Conservation (phyloP, 164 flowering plant species). For the Dillenia suffruticosa region DNA sequence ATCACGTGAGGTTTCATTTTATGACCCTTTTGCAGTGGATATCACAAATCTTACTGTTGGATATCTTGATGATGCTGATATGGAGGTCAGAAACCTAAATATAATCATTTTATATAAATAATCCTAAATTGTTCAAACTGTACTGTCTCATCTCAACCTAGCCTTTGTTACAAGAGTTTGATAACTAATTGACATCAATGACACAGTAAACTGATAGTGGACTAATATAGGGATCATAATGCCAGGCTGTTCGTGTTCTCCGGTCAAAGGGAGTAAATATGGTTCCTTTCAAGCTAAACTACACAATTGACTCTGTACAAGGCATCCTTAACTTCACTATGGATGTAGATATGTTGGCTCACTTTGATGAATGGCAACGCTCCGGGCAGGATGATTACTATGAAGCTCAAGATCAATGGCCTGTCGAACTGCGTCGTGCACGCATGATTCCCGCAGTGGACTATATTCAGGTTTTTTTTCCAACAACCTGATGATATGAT, state of each 20-base stretch:
- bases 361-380: conserved; percentile 94
- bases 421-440: conserved; percentile 71
- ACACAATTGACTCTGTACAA: conserved; percentile 77
- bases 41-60: conserved; percentile 80
- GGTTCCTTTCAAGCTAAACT: conserved; percentile 73
- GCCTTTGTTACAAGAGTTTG: too few relatives aligned
- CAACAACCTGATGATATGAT: too few relatives aligned
- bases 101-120: not conserved
- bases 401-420: conserved; percentile 98
- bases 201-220: too few relatives aligned
- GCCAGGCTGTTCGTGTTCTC: conserved; percentile 76
- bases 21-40: conserved; percentile 74
- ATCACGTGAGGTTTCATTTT: conserved; percentile 48
- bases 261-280: conserved; percentile 73
- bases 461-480: conserved; percentile 62
- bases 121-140: not conserved
- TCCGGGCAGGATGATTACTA: conserved; percentile 54
- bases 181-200: too few relatives aligned
- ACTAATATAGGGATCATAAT: too few relatives aligned
- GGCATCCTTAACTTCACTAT: conserved; percentile 81
- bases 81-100: conserved; percentile 50
- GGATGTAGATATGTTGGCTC: conserved; percentile 92
- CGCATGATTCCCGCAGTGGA: conserved; percentile 87
- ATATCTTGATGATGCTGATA: conserved; percentile 85
- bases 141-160: too few relatives aligned